Conservation (phyloP, 805 yeast genomes). For the Jamesozyma piceae region DNA sequence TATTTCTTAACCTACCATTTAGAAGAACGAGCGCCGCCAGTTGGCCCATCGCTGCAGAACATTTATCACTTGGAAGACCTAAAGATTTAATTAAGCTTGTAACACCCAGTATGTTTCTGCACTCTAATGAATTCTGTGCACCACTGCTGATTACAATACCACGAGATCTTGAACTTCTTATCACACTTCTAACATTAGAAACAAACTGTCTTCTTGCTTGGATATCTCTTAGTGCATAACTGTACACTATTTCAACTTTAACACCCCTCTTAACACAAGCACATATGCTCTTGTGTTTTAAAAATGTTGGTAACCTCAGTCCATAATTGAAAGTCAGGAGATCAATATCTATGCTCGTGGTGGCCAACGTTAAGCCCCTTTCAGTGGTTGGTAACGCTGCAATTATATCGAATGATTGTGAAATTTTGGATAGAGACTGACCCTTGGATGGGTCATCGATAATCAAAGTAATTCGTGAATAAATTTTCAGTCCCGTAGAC, state of each 20-base stretch:
- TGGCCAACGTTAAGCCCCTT: slow-evolving; percentile 64
- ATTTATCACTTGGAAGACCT: slow-evolving; percentile 59
- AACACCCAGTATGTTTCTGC: slow-evolving; percentile 63
- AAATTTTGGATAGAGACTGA: slow-evolving; percentile 36
- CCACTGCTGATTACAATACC: slow-evolving; percentile 80
- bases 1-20: slow-evolving; percentile 63
- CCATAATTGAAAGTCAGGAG: slow-evolving; percentile 63
- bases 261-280: slow-evolving; percentile 78
- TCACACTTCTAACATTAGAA: slow-evolving; percentile 60
- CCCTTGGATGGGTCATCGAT: slow-evolving; percentile 72
- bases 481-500: slow-evolving; percentile 38
- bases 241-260: slow-evolving; percentile 68
- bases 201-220: slow-evolving; percentile 53
- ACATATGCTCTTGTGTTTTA: slow-evolving; percentile 77
- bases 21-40: slow-evolving; percentile 57
- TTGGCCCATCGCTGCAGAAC: slow-evolving; percentile 48
- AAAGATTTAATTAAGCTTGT: slow-evolving; percentile 53
- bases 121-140: slow-evolving; percentile 44
- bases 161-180: slow-evolving; percentile 71
- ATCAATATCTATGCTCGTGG: slow-evolving; percentile 72
- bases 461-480: slow-evolving; percentile 64
- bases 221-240: slow-evolving; percentile 37
- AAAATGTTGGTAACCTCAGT: slow-evolving; percentile 58
- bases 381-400: slow-evolving; percentile 78
- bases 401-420: slow-evolving; percentile 57